Percentiles rank a stretch among this genome's conserved stretches.
Conservation (phyloP, 75 land plant genomes). For the Cunninghamia lanceolata region DNA sequence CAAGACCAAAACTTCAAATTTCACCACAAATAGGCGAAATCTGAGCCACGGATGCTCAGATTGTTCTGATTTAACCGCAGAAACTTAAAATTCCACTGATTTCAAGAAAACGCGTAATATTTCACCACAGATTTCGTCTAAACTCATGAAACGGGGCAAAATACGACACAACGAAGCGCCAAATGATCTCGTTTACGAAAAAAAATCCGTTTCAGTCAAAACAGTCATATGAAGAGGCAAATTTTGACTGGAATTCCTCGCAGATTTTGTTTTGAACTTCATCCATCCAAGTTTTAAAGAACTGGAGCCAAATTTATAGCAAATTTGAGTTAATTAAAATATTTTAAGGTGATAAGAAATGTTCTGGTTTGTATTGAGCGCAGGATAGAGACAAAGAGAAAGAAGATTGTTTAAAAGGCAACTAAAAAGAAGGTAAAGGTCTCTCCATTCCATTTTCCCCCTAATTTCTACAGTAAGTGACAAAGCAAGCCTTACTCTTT, state of each 20-base stretch:
- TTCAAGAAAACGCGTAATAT: neutral
- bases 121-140: neutral
- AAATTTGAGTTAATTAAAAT: neutral
- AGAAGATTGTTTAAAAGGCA: neutral
- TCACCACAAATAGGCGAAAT: neutral
- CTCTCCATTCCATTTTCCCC: neutral
- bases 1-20: neutral
- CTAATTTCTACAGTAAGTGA: neutral
- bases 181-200: neutral
- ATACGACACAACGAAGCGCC: neutral
- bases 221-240: neutral
- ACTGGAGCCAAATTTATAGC: neutral
- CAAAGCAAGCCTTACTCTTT: neutral
- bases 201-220: neutral
- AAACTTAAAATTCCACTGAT: neutral
- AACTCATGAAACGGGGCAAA: neutral
- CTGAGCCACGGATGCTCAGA: neutral
- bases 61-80: neutral
- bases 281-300: neutral
- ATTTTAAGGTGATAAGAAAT: slow-evolving; percentile 5
- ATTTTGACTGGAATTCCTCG: neutral
- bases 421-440: neutral
- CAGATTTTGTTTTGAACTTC: neutral
- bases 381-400: neutral
- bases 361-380: neutral